These are phyloP conservation scores for Papiliotrema fonsecae DNA, from an alignment of 1,284 basidiomycete species.

Conservation along the genomic window DNA sequence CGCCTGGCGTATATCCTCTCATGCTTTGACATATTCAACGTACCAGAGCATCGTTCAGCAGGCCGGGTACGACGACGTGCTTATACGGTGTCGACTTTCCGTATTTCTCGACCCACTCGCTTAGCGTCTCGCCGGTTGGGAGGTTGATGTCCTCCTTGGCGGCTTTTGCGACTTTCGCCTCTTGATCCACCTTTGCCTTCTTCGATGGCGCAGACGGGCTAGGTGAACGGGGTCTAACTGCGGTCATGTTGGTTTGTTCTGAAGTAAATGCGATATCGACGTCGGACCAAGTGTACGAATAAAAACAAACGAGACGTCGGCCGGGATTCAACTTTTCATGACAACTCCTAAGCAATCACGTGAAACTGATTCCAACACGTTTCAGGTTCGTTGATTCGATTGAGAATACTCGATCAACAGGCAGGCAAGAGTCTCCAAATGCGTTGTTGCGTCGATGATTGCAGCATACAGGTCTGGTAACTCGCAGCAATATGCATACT, in stretches of 20 bases:
- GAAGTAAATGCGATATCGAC: not conserved
- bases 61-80: constrained; percentile 72
- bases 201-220: constrained; percentile 18
- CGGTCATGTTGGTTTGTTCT: too few species aligned
- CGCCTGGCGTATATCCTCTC: constrained; percentile 54
- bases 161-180: constrained; percentile 13
- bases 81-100: constrained; percentile 67
- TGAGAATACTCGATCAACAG: too few species aligned
- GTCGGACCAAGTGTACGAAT: not conserved
- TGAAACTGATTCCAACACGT: not conserved
- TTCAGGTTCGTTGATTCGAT: too few species aligned
- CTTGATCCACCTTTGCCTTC: too few species aligned
- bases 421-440: too few species aligned
- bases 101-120: constrained; percentile 52
- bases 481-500: too few species aligned
- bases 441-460: too few species aligned
- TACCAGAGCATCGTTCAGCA: constrained; percentile 81
- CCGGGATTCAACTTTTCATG: not conserved
- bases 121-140: constrained; percentile 18
- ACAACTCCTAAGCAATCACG: not conserved
- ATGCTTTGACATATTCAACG: constrained; percentile 17
- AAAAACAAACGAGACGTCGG: not conserved
- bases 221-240: constrained; percentile 22
- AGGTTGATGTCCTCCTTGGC: constrained; percentile 18
- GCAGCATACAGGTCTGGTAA: too few species aligned